Evolutionary conservation across 2,329 filamentous ascomycete species (phyloP).

Genomic region (Colletotrichum higginsianum): DNA sequence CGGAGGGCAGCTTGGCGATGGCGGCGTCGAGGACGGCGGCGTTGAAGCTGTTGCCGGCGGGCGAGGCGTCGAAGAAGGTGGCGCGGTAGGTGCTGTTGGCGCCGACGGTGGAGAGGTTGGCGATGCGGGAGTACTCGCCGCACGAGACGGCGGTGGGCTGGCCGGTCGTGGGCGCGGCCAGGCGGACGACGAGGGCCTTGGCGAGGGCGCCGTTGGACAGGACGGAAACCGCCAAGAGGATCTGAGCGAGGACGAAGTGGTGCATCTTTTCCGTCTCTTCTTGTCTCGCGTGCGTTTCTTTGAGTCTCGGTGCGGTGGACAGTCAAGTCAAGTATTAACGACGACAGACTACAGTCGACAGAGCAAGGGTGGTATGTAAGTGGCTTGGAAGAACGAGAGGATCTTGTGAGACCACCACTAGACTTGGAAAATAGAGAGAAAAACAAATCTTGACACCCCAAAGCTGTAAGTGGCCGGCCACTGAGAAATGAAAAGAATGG

Average conservation of each 20-base stretch:
- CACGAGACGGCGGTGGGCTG: constrained; percentile 47
- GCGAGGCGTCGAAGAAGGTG: constrained; percentile 60
- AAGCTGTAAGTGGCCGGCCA: constrained; percentile 42
- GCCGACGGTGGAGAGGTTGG: constrained; percentile 63
- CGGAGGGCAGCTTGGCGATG: constrained; percentile 52
- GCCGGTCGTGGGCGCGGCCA: constrained; percentile 18
- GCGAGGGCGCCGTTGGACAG: constrained; percentile 26
- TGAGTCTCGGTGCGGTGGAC: neutral
- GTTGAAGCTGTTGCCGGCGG: constrained; percentile 56
- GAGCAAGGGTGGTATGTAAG: neutral
- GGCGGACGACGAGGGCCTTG: constrained; percentile 39
- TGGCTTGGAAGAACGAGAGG: constrained; percentile 11
- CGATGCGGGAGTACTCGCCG: constrained; percentile 59
- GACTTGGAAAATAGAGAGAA: neutral
- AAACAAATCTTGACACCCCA: constrained; percentile 11
- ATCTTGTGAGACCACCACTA: constrained; percentile 9
- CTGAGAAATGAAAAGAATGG: constrained; percentile 31
- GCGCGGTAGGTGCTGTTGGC: constrained; percentile 61
- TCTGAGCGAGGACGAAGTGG: constrained; percentile 29
- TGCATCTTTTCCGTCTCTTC: constrained; percentile 29
- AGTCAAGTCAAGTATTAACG: neutral
- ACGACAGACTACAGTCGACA: neutral
- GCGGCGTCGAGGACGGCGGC: constrained; percentile 59
- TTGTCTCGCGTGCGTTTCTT: neutral
- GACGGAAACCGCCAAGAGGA: constrained; percentile 38